phyloP scores from a whole-genome alignment of 768 basidiomycete species.

The Phanerodontia chrysosporium region DNA sequence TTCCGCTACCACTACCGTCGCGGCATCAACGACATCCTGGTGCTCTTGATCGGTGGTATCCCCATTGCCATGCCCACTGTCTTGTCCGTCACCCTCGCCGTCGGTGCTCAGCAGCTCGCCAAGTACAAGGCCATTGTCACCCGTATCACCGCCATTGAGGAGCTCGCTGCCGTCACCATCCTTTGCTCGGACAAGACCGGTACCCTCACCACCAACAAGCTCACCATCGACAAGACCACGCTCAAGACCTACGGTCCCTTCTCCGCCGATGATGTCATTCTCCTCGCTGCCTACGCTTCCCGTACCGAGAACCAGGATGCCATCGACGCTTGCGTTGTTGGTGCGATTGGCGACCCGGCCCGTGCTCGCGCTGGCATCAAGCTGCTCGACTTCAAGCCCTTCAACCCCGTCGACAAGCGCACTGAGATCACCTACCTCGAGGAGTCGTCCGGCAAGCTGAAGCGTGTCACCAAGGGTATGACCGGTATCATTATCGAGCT shows the following conservation, averaged over 20 bases:
- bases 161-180: constrained; percentile 97
- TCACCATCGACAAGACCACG: constrained; percentile 91
- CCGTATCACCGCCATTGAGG: constrained; percentile 98
- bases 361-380: constrained; percentile 91
- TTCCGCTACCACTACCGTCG: constrained; percentile 90
- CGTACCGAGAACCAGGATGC: constrained; percentile 99
- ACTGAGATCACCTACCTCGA: constrained; percentile 98
- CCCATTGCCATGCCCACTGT: constrained; percentile 99
- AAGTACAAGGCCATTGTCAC: constrained; percentile 99
- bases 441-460: constrained; percentile 90
- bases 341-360: constrained; percentile 64
- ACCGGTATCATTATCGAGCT: constrained; percentile 98
- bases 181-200: constrained; percentile 99
- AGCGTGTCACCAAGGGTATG: constrained; percentile 99
- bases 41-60: constrained; percentile 99
- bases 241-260: constrained; percentile 89
- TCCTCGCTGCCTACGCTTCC: constrained; percentile 92
- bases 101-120: constrained; percentile 97
- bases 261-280: constrained; percentile 86
- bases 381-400: constrained; percentile 97
- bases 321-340: constrained; percentile 85
- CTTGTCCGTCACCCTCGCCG: constrained; percentile 95
- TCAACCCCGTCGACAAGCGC: constrained; percentile 99
- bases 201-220: constrained; percentile 98
- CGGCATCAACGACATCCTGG: constrained; percentile 95